phyloP scores from a whole-genome alignment of 768 basidiomycete species.

The Panellus pusillus region DNA sequence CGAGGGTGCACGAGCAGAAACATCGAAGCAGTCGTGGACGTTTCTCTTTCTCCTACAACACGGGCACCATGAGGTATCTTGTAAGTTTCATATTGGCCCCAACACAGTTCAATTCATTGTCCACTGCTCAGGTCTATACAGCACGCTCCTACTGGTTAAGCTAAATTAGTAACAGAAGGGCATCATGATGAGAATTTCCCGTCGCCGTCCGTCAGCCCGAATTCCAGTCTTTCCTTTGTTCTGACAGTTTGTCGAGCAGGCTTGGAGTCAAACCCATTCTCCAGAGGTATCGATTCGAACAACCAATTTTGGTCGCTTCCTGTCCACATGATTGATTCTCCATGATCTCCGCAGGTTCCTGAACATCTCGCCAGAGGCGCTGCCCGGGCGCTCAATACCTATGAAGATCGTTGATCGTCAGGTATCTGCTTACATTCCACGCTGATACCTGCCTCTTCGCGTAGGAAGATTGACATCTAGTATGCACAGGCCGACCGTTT shows the following conservation, averaged over 20 bases:
- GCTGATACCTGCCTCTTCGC: no score
- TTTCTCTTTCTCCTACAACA: constrained; percentile 13
- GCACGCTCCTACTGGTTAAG: constrained; percentile 55
- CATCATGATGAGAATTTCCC: constrained; percentile 55
- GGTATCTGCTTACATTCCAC: no score
- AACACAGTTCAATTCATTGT: no score
- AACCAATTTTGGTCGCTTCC: no score
- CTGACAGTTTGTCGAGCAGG: not conserved
- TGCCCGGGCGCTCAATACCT: constrained; percentile 41
- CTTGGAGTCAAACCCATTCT: not conserved
- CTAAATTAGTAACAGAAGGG: constrained; percentile 50
- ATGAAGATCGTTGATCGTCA: no score
- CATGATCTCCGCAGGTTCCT: constrained; percentile 47
- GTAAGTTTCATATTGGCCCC: no score
- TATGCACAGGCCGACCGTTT: constrained; percentile 67
- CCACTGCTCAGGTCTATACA: constrained; percentile 53
- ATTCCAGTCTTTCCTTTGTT: no score
- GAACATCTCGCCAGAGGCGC: constrained; percentile 44
- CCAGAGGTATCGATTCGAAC: no score
- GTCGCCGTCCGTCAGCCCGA: constrained; percentile 19
- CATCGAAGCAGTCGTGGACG: constrained; percentile 15
- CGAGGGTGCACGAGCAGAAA: constrained; percentile 13
- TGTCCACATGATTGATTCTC: no score
- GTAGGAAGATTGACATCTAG: constrained; percentile 46
- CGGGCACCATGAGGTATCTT: constrained; percentile 9